Evolutionary conservation across 2,329 filamentous ascomycete genomes (phyloP).

Genomic region (Phyllosticta paracitricarpa): DNA sequence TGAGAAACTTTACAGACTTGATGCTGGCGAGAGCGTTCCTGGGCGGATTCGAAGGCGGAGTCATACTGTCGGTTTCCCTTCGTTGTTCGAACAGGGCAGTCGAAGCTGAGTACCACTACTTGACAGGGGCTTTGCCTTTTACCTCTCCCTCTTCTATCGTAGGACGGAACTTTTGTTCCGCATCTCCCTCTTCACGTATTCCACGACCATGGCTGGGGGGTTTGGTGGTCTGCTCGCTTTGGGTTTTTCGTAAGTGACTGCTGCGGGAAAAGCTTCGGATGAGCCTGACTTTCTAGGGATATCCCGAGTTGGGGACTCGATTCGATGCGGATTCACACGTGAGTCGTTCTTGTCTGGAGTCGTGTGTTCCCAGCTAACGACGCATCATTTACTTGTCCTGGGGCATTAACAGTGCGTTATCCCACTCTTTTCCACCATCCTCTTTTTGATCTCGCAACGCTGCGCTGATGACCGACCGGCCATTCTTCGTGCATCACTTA

Average conservation of each 20-base stretch:
- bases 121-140: constrained; percentile 43
- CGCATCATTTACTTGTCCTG: constrained; percentile 46
- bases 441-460: constrained; percentile 23
- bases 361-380: constrained; percentile 15
- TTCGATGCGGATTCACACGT: constrained; percentile 35
- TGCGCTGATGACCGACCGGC: too few relatives aligned
- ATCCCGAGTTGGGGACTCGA: constrained; percentile 45
- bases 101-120: not conserved
- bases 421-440: constrained; percentile 39
- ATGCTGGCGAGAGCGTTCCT: constrained; percentile 40
- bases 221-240: constrained; percentile 49
- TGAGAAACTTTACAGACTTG: constrained; percentile 38
- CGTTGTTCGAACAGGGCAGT: not conserved
- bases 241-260: constrained; percentile 33
- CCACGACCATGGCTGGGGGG: constrained; percentile 46
- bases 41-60: constrained; percentile 48
- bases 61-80: constrained; percentile 37
- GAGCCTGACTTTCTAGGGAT: constrained; percentile 14
- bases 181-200: constrained; percentile 47
- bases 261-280: constrained; percentile 16
- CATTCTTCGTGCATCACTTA: too few relatives aligned
- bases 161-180: constrained; percentile 46
- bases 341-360: constrained; percentile 17
- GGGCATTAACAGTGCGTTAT: constrained; percentile 44
- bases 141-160: constrained; percentile 48